Evolutionary conservation across 306 rosid genomes (phyloP).

Genomic region (Gleditsia sinensis): DNA sequence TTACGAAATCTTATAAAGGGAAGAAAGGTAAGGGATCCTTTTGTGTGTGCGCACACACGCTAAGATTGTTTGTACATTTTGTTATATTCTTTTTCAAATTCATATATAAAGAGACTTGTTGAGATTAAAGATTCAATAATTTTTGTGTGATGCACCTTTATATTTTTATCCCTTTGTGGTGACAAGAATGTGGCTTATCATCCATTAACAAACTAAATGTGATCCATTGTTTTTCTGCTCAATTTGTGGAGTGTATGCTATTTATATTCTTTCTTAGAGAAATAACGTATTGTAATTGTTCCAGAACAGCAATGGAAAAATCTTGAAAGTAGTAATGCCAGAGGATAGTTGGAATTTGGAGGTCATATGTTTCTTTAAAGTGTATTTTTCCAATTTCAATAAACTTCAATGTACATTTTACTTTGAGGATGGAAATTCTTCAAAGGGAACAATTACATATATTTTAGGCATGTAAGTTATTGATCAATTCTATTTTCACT

Average conservation of each 20-base stretch:
- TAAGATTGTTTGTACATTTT: background rate
- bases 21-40: constrained; percentile 52
- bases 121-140: background rate
- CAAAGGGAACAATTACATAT: background rate
- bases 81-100: constrained; percentile 15
- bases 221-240: constrained; percentile 15
- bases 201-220: background rate
- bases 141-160: background rate
- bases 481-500: constrained; percentile 2
- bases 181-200: constrained; percentile 2
- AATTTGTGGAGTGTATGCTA: background rate
- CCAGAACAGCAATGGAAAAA: background rate
- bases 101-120: background rate
- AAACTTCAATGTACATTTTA: background rate
- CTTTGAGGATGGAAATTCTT: too few relatives aligned
- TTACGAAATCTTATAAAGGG: constrained; percentile 71
- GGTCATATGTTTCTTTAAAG: background rate
- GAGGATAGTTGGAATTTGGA: background rate
- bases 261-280: constrained; percentile 3
- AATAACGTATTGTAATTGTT: background rate
- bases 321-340: background rate
- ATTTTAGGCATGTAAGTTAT: background rate
- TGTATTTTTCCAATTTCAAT: background rate
- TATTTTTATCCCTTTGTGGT: background rate
- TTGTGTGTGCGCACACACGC: background rate